phyloP scores from a whole-genome alignment of 148 eudicot species.

The Euryodendron excelsum region DNA sequence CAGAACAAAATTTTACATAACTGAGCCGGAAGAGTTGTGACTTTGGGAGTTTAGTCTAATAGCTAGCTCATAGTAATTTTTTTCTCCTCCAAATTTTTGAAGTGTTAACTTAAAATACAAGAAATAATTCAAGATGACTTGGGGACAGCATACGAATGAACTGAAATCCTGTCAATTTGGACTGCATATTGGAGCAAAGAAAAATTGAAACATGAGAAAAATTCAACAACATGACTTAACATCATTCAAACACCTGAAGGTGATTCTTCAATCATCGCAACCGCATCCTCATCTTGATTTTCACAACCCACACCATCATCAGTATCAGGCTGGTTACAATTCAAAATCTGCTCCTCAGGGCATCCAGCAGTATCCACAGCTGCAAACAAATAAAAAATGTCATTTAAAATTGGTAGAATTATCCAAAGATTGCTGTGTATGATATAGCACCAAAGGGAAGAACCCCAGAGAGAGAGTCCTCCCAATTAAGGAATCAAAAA shows the following conservation, averaged over 20 bases:
- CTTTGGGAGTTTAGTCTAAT: neutral
- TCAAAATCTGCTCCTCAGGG: constrained; percentile 79
- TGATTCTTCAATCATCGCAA: constrained; percentile 74
- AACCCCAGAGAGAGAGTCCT: neutral
- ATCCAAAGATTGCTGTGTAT: neutral
- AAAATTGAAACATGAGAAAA: neutral
- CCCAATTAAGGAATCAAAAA: neutral
- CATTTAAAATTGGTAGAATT: constrained; percentile 26
- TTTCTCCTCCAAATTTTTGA: neutral
- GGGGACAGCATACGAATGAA: neutral
- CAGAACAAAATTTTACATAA: neutral
- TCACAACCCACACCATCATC: constrained; percentile 63
- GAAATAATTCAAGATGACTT: neutral
- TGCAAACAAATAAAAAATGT: constrained; percentile 34
- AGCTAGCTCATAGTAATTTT: neutral
- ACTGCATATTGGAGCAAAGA: neutral
- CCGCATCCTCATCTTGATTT: constrained; percentile 77
- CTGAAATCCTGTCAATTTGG: neutral
- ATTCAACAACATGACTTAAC: constrained; percentile 1
- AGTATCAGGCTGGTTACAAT: constrained; percentile 54
- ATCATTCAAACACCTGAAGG: constrained; percentile 50
- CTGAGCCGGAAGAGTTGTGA: neutral
- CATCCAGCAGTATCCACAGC: constrained; percentile 55
- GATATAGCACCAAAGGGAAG: neutral
- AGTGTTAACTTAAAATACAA: neutral